These are phyloP conservation scores for Penicillium sp. DNA, from an alignment of 2,329 filamentous ascomycete genomes.

Conservation along the genomic window DNA sequence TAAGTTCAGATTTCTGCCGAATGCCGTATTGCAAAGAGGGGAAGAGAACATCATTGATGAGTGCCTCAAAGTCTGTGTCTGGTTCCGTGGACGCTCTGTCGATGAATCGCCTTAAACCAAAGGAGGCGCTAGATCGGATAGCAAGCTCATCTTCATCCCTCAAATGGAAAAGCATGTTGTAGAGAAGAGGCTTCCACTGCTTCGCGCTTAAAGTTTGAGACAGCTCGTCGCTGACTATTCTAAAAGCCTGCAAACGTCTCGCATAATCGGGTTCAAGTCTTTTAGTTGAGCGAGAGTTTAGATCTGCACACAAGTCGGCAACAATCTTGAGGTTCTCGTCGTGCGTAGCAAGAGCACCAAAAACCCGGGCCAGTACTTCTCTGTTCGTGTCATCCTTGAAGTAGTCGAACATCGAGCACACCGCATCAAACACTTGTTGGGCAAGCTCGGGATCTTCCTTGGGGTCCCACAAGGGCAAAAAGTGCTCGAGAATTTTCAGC, in stretches of 20 bases:
- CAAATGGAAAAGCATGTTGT: conserved; percentile 87
- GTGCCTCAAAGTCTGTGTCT: conserved; percentile 52
- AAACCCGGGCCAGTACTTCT: conserved; percentile 68
- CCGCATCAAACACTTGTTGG: conserved; percentile 67
- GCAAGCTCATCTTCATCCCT: conserved; percentile 84
- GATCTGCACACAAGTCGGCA: conserved; percentile 68
- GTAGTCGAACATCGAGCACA: conserved; percentile 83
- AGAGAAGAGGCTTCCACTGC: conserved; percentile 84
- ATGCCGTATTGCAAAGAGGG: conserved; percentile 75
- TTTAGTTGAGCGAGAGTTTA: conserved; percentile 74
- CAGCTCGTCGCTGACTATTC: conserved; percentile 64
- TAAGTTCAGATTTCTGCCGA: conserved; percentile 75
- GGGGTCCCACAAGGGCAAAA: conserved; percentile 66
- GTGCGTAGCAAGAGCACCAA: conserved; percentile 67
- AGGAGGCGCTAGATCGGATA: conserved; percentile 78
- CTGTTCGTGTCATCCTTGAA: conserved; percentile 81
- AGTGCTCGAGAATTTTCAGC: conserved; percentile 75
- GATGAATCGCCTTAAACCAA: conserved; percentile 75
- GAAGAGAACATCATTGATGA: conserved; percentile 66
- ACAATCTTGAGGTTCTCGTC: conserved; percentile 62
- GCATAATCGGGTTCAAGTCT: conserved; percentile 87
- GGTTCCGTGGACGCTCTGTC: conserved; percentile 54
- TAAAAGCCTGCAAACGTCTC: conserved; percentile 74
- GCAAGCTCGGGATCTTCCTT: conserved; percentile 59
- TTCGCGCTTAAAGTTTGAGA: conserved; percentile 61